A percentile compares a stretch with the other conserved stretches of the same genome.
Conservation (phyloP, 2,329 filamentous ascomycete genomes). For the Emericellopsis atlantica region DNA sequence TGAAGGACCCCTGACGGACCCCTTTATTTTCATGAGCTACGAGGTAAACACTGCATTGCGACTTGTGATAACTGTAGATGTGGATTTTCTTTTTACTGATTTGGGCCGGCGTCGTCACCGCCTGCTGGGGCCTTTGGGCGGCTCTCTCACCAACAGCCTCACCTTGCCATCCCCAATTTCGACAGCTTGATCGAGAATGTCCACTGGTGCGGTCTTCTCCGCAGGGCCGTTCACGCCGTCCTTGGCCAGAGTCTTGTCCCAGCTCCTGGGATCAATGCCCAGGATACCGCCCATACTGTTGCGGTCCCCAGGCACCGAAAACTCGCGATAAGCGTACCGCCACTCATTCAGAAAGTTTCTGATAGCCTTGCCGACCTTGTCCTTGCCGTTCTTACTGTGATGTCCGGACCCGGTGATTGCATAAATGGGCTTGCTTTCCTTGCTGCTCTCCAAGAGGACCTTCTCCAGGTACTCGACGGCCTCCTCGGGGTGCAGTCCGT, state of each 20-base stretch:
- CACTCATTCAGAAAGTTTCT: constrained; percentile 87
- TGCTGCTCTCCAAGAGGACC: constrained; percentile 70
- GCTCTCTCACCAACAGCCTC: constrained; percentile 48
- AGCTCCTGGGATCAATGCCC: constrained; percentile 55
- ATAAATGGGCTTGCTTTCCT: constrained; percentile 67
- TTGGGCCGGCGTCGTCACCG: constrained; percentile 26
- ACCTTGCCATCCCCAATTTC: constrained; percentile 58
- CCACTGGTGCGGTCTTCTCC: constrained; percentile 25
- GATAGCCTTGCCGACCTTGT: constrained; percentile 93
- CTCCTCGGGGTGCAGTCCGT: constrained; percentile 97
- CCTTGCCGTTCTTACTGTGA: constrained; percentile 97
- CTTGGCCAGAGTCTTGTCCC: constrained; percentile 46
- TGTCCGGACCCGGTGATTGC: constrained; percentile 95
- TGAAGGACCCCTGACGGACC: too few relatives aligned
- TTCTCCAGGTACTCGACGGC: constrained; percentile 88
- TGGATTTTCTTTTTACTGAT: constrained; percentile 5
- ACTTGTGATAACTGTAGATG: not conserved
- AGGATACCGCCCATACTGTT: constrained; percentile 68
- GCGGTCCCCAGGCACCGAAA: constrained; percentile 88
- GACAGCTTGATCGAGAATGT: constrained; percentile 52
- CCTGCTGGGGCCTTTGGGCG: constrained; percentile 42
- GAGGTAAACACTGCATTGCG: too few relatives aligned
- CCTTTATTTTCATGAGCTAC: too few relatives aligned
- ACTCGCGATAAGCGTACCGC: constrained; percentile 92
- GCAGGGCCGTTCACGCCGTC: constrained; percentile 27